A percentile compares a stretch with the other conserved stretches of the same genome.
These are phyloP conservation scores for Cordyceps javanica DNA, from an alignment of 2,329 filamentous ascomycete species.

Conservation along the genomic window DNA sequence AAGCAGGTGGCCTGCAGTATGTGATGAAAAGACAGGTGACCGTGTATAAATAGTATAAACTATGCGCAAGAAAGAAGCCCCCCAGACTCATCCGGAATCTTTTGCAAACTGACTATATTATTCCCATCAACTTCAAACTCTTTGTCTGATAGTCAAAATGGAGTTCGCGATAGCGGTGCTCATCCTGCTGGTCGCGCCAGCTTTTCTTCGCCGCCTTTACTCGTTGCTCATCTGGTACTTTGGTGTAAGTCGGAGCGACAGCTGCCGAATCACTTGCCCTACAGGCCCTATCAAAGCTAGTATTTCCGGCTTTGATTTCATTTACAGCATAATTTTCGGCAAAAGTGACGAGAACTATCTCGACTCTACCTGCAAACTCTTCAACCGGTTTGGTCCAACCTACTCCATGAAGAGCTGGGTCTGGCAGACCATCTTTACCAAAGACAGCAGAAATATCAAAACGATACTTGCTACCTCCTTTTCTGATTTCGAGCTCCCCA, in stretches of 20 bases:
- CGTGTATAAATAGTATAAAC: neutral
- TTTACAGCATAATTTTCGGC: constrained; percentile 25
- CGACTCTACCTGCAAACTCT: constrained; percentile 21
- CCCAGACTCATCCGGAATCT: neutral
- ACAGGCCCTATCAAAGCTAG: constrained; percentile 24
- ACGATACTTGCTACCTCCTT: constrained; percentile 48
- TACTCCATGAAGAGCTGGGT: constrained; percentile 28
- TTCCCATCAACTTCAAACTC: neutral
- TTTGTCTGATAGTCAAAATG: neutral
- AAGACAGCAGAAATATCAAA: constrained; percentile 48
- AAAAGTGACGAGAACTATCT: constrained; percentile 23
- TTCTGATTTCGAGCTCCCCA: constrained; percentile 39
- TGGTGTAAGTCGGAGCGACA: constrained; percentile 8
- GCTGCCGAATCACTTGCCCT: constrained; percentile 20
- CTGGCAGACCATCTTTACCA: constrained; percentile 29
- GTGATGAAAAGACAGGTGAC: neutral
- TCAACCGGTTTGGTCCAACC: constrained; percentile 25
- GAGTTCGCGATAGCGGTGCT: neutral
- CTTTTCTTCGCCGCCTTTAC: constrained; percentile 17
- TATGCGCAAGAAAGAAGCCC: neutral
- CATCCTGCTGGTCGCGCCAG: neutral
- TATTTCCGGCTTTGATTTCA: constrained; percentile 29
- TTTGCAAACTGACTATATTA: too few species aligned
- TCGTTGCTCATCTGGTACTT: constrained; percentile 14
- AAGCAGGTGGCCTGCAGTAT: neutral